These are phyloP conservation scores for Venturia pyrina DNA, from an alignment of 2,329 filamentous ascomycete species.

Conservation along the genomic window DNA sequence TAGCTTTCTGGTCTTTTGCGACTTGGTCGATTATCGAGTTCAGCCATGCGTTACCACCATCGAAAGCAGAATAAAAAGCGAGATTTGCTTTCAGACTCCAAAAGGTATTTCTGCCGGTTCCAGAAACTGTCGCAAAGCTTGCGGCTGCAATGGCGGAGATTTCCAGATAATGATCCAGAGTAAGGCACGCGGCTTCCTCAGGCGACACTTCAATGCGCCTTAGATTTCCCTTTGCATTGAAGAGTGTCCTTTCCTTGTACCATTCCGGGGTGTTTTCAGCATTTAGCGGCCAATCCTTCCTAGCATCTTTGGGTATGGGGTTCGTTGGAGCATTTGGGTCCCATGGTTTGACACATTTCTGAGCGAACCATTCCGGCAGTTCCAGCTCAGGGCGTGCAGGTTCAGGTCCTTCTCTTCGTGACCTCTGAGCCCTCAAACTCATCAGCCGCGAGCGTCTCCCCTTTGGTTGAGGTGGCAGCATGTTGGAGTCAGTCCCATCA, in stretches of 20 bases:
- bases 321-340: background rate
- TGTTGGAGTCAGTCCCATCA: background rate
- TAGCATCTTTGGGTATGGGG: background rate
- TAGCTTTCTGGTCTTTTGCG: constrained; percentile 51
- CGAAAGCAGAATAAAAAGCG: constrained; percentile 48
- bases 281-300: background rate
- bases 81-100: constrained; percentile 3
- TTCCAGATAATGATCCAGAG: background rate
- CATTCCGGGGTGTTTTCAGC: background rate
- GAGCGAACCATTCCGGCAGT: constrained; percentile 1
- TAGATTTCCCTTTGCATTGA: background rate
- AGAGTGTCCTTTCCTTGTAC: background rate
- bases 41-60: constrained; percentile 44
- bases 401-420: background rate
- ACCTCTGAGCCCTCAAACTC: background rate
- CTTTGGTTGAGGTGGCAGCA: background rate
- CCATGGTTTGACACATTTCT: constrained; percentile 4
- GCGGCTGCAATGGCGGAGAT: background rate
- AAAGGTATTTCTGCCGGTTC: background rate
- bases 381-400: background rate
- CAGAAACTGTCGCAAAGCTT: background rate
- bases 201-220: background rate
- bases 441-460: background rate
- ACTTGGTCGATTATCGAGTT: constrained; percentile 53
- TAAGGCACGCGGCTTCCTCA: background rate